phyloP scores from a whole-genome alignment of 2,329 filamentous ascomycete genomes.

The Beauveria scarabaeidicola region DNA sequence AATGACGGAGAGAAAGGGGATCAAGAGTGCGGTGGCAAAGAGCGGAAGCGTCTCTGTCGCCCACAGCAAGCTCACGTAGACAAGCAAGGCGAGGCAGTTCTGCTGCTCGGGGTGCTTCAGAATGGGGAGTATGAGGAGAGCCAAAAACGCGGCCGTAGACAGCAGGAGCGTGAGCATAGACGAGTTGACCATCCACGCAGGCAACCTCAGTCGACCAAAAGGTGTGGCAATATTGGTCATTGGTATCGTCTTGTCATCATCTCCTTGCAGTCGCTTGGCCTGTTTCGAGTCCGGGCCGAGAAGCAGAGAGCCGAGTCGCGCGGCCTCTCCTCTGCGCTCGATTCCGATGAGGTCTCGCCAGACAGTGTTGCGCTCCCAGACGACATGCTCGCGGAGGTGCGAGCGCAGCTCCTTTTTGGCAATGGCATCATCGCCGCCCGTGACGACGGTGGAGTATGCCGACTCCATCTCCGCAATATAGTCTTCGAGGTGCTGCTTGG shows the following conservation, averaged over 20 bases:
- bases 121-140: constrained; percentile 68
- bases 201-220: constrained; percentile 65
- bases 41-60: constrained; percentile 95
- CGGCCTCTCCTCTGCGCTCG: constrained; percentile 88
- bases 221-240: constrained; percentile 70
- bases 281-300: constrained; percentile 66
- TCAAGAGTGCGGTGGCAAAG: constrained; percentile 89
- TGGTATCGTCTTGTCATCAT: constrained; percentile 55
- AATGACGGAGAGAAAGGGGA: constrained; percentile 87
- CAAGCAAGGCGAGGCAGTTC: constrained; percentile 86
- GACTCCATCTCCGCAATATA: constrained; percentile 68
- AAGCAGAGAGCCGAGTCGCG: constrained; percentile 78
- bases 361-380: constrained; percentile 97
- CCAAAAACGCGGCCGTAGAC: constrained; percentile 64
- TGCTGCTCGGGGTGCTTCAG: constrained; percentile 86
- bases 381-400: constrained; percentile 90
- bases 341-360: constrained; percentile 99
- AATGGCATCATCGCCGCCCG: constrained; percentile 65
- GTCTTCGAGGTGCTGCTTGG: constrained; percentile 60
- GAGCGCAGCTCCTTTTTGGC: constrained; percentile 81
- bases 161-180: constrained; percentile 69
- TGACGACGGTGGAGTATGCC: constrained; percentile 74
- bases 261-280: constrained; percentile 71
- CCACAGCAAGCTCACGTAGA: constrained; percentile 92
- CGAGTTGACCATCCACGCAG: constrained; percentile 74